Evolutionary conservation across 108 stramenopile genomes (phyloP).

Genomic region (Stephanodiscus minutulus): DNA sequence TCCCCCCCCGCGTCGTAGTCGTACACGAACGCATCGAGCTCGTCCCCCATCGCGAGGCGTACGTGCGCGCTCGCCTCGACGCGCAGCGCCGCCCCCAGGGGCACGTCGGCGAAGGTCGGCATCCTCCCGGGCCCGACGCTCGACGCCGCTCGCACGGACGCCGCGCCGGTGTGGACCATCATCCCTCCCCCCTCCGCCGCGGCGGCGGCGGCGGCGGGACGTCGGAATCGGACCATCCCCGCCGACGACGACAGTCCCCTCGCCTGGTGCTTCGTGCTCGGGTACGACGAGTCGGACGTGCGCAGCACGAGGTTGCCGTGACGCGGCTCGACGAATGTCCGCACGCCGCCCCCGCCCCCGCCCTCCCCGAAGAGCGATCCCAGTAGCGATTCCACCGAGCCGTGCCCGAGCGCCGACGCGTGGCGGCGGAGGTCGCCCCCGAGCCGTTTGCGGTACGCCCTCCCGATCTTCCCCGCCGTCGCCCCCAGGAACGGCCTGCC

Average conservation of each 20-base stretch:
- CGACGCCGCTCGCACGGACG: slow-evolving; percentile 7
- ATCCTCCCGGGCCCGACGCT: neutral
- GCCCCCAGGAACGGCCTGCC: neutral
- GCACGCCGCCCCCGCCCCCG: slow-evolving; percentile 50
- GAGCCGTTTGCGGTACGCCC: slow-evolving; percentile 43
- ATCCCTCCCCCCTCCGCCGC: neutral
- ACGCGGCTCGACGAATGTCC: slow-evolving; percentile 35
- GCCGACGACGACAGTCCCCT: slow-evolving; percentile 52
- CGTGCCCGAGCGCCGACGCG: slow-evolving; percentile 62
- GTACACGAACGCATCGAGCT: slow-evolving; percentile 68
- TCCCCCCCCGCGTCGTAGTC: slow-evolving; percentile 70
- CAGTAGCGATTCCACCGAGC: slow-evolving; percentile 55
- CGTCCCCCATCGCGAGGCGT: slow-evolving; percentile 60
- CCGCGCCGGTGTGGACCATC: slow-evolving; percentile 44
- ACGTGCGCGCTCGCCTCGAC: slow-evolving; percentile 63
- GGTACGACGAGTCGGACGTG: slow-evolving; percentile 44
- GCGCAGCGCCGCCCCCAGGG: slow-evolving; percentile 74
- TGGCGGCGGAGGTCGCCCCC: slow-evolving; percentile 57
- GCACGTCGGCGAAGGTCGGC: slow-evolving; percentile 29
- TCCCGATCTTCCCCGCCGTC: slow-evolving; percentile 31
- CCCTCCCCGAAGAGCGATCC: slow-evolving; percentile 56
- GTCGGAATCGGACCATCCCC: slow-evolving; percentile 69
- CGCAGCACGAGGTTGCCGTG: slow-evolving; percentile 53
- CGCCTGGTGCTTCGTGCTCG: slow-evolving; percentile 58
- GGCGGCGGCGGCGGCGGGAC: too few relatives aligned